A percentile compares a stretch with the other conserved stretches of the same genome.
Conservation (phyloP, 2,329 filamentous ascomycete species). For the Fusarium sp. region DNA sequence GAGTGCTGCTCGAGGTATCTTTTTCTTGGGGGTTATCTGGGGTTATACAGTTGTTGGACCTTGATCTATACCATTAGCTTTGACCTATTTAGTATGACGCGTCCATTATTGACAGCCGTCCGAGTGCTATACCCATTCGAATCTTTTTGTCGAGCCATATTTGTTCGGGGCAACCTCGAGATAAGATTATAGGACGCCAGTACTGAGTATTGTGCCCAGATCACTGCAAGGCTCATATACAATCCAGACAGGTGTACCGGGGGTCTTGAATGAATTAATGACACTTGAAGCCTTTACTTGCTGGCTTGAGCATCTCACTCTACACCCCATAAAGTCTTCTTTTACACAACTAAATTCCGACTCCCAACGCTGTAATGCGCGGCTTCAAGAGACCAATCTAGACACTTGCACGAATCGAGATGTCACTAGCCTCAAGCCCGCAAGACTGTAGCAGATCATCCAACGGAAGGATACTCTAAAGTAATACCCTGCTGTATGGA, state of each 20-base stretch:
- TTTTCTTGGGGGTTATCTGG: background rate
- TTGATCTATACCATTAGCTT: background rate
- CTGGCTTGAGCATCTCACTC: background rate
- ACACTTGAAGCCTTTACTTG: too few species aligned
- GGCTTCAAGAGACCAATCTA: background rate
- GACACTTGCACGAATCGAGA: background rate
- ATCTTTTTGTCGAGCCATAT: conserved; percentile 3
- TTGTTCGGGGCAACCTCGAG: background rate
- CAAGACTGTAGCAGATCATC: background rate
- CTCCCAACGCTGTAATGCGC: background rate
- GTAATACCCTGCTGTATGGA: background rate
- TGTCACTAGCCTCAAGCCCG: conserved; percentile 8
- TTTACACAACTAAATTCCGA: background rate
- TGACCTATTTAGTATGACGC: conserved; percentile 1
- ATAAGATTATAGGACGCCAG: too few species aligned
- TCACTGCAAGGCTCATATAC: too few species aligned
- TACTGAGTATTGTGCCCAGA: too few species aligned
- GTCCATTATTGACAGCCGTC: background rate
- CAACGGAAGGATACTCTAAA: too few species aligned
- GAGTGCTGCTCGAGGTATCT: background rate
- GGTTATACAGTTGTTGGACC: background rate
- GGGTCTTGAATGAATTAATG: too few species aligned
- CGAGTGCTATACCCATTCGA: background rate
- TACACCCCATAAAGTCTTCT: background rate
- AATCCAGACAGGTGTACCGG: too few species aligned